These are phyloP conservation scores for Linderniella brevidens DNA, from an alignment of 257 asterid genomes.

Conservation along the genomic window DNA sequence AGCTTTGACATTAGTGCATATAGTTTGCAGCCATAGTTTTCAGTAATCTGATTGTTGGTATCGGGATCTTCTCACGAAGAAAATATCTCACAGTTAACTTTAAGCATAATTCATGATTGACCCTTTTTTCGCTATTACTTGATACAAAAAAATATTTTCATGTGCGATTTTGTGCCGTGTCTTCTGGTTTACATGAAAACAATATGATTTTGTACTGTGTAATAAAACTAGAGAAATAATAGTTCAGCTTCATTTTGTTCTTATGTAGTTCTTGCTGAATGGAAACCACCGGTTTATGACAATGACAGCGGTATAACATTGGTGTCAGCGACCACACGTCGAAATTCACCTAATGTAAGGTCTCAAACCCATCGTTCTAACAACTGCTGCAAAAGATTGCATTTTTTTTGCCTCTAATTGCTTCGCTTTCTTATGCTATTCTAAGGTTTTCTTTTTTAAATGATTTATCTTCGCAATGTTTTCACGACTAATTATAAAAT, in stretches of 20 bases:
- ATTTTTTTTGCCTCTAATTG: neutral
- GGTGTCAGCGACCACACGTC: conserved; percentile 92
- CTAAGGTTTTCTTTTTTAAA: neutral
- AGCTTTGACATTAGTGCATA: too few species aligned
- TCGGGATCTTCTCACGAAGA: too few species aligned
- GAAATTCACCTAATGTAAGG: conserved; percentile 89
- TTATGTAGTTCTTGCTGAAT: conserved; percentile 66
- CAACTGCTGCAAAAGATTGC: conserved; percentile 3
- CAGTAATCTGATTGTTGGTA: too few species aligned
- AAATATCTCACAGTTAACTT: too few species aligned
- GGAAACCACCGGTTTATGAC: conserved; percentile 94
- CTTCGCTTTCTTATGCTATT: neutral
- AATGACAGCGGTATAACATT: conserved; percentile 52
- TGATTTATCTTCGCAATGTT: neutral
- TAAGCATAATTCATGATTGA: too few species aligned
- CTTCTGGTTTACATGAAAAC: too few species aligned
- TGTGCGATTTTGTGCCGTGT: too few species aligned
- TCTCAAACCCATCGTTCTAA: conserved; percentile 1
- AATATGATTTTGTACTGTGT: neutral
- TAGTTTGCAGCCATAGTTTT: too few species aligned
- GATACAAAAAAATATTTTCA: too few species aligned
- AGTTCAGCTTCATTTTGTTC: neutral
- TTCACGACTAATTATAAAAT: neutral
- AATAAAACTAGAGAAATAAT: neutral
- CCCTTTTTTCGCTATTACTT: too few species aligned